A percentile compares a stretch with the other conserved stretches of the same genome.
Evolutionary conservation across 1,284 basidiomycete genomes (phyloP).

Genomic region (Volvariella surrecta): DNA sequence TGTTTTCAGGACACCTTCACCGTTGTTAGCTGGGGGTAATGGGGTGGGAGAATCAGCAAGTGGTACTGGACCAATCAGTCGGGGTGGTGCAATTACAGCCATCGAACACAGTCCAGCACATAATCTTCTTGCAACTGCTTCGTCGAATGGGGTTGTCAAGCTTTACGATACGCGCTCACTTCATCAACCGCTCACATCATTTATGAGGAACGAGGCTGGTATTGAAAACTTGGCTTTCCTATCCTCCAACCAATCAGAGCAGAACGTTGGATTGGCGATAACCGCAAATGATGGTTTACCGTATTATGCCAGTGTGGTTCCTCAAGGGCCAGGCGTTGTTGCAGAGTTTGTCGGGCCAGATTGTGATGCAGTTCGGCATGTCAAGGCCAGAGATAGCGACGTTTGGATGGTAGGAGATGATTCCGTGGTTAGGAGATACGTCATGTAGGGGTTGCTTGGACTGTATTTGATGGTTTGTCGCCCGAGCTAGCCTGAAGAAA

Average conservation of each 20-base stretch:
- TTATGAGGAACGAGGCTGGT: slow-evolving; percentile 45
- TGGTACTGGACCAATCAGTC: not conserved
- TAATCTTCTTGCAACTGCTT: slow-evolving; percentile 52
- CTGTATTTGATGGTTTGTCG: too few species aligned
- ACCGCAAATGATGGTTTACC: slow-evolving; percentile 51
- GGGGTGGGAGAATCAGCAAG: not conserved
- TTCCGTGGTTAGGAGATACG: slow-evolving; percentile 43
- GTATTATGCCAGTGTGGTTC: slow-evolving; percentile 34
- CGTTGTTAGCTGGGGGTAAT: not conserved
- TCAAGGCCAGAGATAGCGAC: slow-evolving; percentile 21
- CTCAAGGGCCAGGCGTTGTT: slow-evolving; percentile 26
- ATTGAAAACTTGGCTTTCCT: slow-evolving; percentile 48
- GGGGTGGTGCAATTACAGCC: slow-evolving; percentile 36
- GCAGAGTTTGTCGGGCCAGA: slow-evolving; percentile 42
- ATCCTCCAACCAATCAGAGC: slow-evolving; percentile 1
- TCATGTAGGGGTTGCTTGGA: too few species aligned
- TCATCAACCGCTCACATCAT: slow-evolving; percentile 29
- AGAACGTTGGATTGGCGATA: slow-evolving; percentile 33
- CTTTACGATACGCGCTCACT: slow-evolving; percentile 48
- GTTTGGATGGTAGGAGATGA: slow-evolving; percentile 60
- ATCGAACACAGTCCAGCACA: slow-evolving; percentile 35
- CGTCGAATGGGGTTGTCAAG: slow-evolving; percentile 48
- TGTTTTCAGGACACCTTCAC: slow-evolving; percentile 22
- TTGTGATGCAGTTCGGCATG: slow-evolving; percentile 37
- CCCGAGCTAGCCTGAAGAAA: too few species aligned